These are phyloP conservation scores for Caloboletus firmus DNA, from an alignment of 1,284 basidiomycete species.

Conservation along the genomic window DNA sequence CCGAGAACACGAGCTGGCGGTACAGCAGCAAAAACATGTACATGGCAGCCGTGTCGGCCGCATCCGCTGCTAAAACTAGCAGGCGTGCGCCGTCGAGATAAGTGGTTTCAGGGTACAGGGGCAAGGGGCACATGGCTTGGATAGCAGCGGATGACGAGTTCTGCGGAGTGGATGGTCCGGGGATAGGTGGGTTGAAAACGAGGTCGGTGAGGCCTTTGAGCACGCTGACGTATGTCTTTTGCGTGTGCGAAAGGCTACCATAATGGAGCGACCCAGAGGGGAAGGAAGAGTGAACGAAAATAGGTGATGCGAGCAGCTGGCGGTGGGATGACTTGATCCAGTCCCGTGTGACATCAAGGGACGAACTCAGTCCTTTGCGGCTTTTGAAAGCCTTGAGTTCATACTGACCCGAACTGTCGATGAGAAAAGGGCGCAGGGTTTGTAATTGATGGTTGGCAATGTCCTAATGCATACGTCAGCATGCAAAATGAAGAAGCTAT, in stretches of 20 bases:
- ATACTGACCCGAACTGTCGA: conserved; percentile 78
- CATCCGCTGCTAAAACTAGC: conserved; percentile 67
- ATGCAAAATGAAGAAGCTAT: conserved; percentile 13
- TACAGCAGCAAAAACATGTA: conserved; percentile 83
- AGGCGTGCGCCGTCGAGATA: conserved; percentile 82
- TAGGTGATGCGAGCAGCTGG: conserved; percentile 38
- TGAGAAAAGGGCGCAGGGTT: conserved; percentile 81
- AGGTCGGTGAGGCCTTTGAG: conserved; percentile 70
- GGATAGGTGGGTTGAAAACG: conserved; percentile 59
- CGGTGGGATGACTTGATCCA: conserved; percentile 57
- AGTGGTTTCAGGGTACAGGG: conserved; percentile 76
- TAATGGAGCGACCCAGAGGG: conserved; percentile 43
- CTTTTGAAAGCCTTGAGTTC: conserved; percentile 79
- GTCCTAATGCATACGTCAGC: conserved; percentile 55
- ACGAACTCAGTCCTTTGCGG: conserved; percentile 47
- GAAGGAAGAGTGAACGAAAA: conserved; percentile 45
- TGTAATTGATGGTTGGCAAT: conserved; percentile 95
- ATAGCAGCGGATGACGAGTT: conserved; percentile 33
- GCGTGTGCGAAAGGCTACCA: conserved; percentile 46
- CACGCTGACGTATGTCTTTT: conserved; percentile 56
- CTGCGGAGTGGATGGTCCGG: conserved; percentile 32
- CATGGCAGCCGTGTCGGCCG: conserved; percentile 71
- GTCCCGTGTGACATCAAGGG: conserved; percentile 56
- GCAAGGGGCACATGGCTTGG: conserved; percentile 38
- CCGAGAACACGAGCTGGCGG: conserved; percentile 65